Evolutionary conservation across 1,284 basidiomycete species (phyloP).

Genomic region (Stygiomarasmius scandens): DNA sequence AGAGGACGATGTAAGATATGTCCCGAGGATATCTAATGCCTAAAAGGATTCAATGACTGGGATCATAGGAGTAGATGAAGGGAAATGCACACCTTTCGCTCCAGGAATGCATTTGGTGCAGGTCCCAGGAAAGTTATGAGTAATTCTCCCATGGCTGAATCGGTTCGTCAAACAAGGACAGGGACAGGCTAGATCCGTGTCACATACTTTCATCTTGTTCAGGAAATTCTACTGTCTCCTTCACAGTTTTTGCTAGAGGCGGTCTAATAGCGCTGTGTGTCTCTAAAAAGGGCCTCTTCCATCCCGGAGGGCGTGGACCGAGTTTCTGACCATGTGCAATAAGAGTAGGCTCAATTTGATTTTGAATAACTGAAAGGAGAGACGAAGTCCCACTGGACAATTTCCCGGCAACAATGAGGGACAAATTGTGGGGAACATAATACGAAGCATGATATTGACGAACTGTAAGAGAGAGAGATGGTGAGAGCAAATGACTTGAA

Average conservation of each 20-base stretch:
- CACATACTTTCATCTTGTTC: slow-evolving; percentile 92
- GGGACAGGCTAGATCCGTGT: too few species aligned
- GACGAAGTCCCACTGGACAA: slow-evolving; percentile 71
- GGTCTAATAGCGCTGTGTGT: slow-evolving; percentile 73
- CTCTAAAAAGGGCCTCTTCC: slow-evolving; percentile 95
- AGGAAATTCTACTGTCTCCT: slow-evolving; percentile 88
- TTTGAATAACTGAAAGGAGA: slow-evolving; percentile 77
- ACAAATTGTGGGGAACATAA: slow-evolving; percentile 95
- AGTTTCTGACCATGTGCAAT: slow-evolving; percentile 72
- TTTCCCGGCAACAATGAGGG: slow-evolving; percentile 82
- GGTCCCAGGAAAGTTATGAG: slow-evolving; percentile 83
- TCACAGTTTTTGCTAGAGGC: slow-evolving; percentile 56
- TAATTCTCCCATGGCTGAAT: slow-evolving; percentile 76
- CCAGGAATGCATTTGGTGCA: slow-evolving; percentile 71
- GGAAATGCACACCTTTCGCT: slow-evolving; percentile 60
- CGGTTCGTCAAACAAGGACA: not conserved
- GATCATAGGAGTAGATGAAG: not conserved
- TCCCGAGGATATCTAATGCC: slow-evolving; percentile 85
- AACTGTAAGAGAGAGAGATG: slow-evolving; percentile 52
- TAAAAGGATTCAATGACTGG: slow-evolving; percentile 29
- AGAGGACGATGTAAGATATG: slow-evolving; percentile 89
- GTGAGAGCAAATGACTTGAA: not conserved
- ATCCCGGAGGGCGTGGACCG: slow-evolving; percentile 72
- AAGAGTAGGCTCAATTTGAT: slow-evolving; percentile 81
- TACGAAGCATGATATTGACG: slow-evolving; percentile 88